Evolutionary conservation across 371 early-diverging fungal genomes (phyloP).

Genomic region (Rhizopus sp.): DNA sequence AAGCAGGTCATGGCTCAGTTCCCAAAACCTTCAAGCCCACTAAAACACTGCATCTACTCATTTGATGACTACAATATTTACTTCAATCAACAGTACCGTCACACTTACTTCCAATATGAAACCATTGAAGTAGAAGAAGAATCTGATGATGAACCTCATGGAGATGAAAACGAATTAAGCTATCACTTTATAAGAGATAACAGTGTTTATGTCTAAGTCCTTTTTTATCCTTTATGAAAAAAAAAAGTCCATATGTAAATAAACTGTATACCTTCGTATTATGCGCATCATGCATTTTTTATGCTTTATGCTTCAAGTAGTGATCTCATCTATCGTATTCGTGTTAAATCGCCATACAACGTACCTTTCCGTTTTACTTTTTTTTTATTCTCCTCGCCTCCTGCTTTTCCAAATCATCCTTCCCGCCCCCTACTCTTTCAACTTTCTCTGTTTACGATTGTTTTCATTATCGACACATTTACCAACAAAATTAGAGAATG

Average conservation of each 20-base stretch:
- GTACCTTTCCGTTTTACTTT: too few relatives aligned
- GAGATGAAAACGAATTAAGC: slow-evolving; percentile 1
- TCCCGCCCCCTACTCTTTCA: too few relatives aligned
- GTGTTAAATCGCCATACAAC: too few relatives aligned
- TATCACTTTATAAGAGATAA: slow-evolving; percentile 19
- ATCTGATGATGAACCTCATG: slow-evolving; percentile 14
- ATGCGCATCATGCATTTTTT: too few relatives aligned
- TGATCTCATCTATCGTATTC: too few relatives aligned
- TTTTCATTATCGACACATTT: too few relatives aligned
- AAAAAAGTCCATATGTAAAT: background rate
- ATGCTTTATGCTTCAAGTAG: too few relatives aligned
- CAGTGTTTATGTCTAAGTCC: slow-evolving; percentile 20
- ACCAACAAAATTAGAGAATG: too few relatives aligned
- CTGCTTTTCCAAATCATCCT: too few relatives aligned
- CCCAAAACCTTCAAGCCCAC: slow-evolving; percentile 52
- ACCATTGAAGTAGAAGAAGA: slow-evolving; percentile 33
- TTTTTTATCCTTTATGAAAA: background rate
- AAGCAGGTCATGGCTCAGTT: slow-evolving; percentile 50
- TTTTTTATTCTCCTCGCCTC: too few relatives aligned
- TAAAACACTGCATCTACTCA: slow-evolving; percentile 36
- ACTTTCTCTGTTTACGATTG: too few relatives aligned
- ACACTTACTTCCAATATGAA: slow-evolving; percentile 18
- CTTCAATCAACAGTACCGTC: background rate
- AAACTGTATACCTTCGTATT: background rate
- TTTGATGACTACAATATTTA: slow-evolving; percentile 4